These are phyloP conservation scores for Sphagnum magellanicum DNA, from an alignment of 228 moss, liverwort and hornwort species.

Conservation along the genomic window DNA sequence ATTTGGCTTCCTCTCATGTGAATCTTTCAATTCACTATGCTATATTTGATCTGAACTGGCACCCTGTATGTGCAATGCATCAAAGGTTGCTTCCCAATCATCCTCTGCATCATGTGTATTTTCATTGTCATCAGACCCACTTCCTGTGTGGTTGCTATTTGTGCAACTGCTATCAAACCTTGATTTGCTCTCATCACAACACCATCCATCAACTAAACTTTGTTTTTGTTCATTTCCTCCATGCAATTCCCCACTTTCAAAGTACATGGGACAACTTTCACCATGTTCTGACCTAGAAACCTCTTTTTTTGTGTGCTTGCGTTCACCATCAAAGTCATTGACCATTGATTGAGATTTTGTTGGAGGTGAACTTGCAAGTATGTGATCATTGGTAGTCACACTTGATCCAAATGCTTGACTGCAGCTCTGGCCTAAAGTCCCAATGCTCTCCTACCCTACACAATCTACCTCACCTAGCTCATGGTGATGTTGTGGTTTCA, in stretches of 20 bases:
- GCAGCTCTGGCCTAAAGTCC: constrained; percentile 31
- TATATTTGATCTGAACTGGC: constrained; percentile 23
- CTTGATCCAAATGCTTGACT: constrained; percentile 29
- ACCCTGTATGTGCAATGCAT: constrained; percentile 67
- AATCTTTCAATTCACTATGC: constrained; percentile 26
- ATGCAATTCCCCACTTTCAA: constrained; percentile 35
- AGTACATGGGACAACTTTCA: constrained; percentile 34
- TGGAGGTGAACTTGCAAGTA: constrained; percentile 34
- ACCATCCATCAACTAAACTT: constrained; percentile 23
- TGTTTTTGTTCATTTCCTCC: constrained; percentile 39
- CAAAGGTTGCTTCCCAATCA: constrained; percentile 62
- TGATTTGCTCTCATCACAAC: constrained; percentile 42
- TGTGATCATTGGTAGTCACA: constrained; percentile 32
- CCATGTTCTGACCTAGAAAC: constrained; percentile 29
- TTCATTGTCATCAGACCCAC: constrained; percentile 56
- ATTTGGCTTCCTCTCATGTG: constrained; percentile 44
- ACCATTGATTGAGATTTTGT: constrained; percentile 24
- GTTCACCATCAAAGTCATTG: constrained; percentile 14
- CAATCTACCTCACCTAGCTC: constrained; percentile 35
- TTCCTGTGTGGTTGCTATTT: constrained; percentile 62
- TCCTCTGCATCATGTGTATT: too few species aligned
- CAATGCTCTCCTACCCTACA: constrained; percentile 30
- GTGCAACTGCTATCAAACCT: constrained; percentile 47
- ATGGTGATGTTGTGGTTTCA: constrained; percentile 14
- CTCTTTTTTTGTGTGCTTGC: constrained; percentile 25